A percentile compares a stretch with the other conserved stretches of the same genome.
Conservation (phyloP, 208 protist genomes). For the Porcisia hertigi region DNA sequence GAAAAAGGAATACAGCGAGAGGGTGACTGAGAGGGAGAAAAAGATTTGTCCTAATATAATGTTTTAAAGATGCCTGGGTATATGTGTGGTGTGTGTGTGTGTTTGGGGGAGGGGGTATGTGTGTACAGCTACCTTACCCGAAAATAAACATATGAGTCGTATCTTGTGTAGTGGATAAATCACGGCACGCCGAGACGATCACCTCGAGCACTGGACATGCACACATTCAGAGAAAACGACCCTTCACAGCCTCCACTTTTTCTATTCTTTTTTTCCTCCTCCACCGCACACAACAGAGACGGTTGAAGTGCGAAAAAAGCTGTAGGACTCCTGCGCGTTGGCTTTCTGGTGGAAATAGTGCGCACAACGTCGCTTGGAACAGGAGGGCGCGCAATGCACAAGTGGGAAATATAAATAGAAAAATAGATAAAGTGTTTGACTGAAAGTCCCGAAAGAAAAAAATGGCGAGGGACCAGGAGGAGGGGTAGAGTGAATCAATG, state of each 20-base stretch:
- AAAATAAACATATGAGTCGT: neutral
- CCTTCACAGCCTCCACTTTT: neutral
- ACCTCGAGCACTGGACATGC: neutral
- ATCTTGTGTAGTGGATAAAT: neutral
- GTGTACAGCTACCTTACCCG: neutral
- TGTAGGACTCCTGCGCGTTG: neutral
- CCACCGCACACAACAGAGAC: neutral
- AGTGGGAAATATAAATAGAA: constrained; percentile 6
- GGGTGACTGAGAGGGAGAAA: constrained; percentile 6
- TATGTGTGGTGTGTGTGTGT: neutral
- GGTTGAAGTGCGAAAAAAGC: neutral
- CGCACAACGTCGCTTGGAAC: neutral
- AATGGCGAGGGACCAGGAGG: neutral
- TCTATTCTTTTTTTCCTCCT: neutral
- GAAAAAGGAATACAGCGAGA: neutral
- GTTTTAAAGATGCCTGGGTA: neutral
- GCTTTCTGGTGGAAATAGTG: neutral
- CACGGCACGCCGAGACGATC: neutral
- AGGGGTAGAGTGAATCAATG: neutral
- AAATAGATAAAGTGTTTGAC: neutral
- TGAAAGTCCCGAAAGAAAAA: neutral
- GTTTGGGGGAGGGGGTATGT: neutral
- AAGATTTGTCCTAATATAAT: neutral
- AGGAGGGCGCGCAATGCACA: constrained; percentile 3
- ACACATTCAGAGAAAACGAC: neutral